Evolutionary conservation across 768 basidiomycete species (phyloP).

Genomic region (Candolleomyces eurysporus): DNA sequence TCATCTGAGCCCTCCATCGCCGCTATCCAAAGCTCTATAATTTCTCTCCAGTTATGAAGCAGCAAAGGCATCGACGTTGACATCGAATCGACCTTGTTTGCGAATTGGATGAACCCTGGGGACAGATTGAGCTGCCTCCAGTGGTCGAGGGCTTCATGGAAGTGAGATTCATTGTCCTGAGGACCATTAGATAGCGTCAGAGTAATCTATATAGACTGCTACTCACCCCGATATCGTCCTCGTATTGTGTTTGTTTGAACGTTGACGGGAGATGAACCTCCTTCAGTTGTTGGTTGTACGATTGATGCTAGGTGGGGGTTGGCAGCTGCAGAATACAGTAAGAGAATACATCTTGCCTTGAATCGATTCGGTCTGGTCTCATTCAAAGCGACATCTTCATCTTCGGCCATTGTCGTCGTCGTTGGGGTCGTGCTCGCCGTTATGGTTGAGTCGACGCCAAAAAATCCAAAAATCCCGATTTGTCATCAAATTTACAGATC

Average conservation of each 20-base stretch:
- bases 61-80: constrained; percentile 78
- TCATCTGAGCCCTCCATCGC: constrained; percentile 62
- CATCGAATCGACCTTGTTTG: constrained; percentile 54
- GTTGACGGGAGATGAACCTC: constrained; percentile 72
- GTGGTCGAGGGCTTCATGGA: constrained; percentile 68
- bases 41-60: constrained; percentile 73
- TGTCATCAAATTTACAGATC: neutral
- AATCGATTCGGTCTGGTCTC: constrained; percentile 39
- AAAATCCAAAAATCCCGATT: constrained; percentile 1
- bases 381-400: constrained; percentile 29
- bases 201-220: neutral
- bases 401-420: constrained; percentile 15
- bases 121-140: constrained; percentile 82
- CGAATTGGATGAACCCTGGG: constrained; percentile 70
- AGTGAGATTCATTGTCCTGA: constrained; percentile 78
- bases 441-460: too few relatives aligned
- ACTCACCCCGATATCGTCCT: constrained; percentile 58
- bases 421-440: neutral
- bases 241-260: constrained; percentile 52
- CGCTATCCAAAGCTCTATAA: constrained; percentile 62
- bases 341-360: constrained; percentile 34
- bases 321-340: neutral
- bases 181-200: neutral
- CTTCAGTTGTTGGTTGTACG: constrained; percentile 64
- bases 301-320: constrained; percentile 57